phyloP scores from a whole-genome alignment of 345 rosid genomes.

The Aegle marmelos region DNA sequence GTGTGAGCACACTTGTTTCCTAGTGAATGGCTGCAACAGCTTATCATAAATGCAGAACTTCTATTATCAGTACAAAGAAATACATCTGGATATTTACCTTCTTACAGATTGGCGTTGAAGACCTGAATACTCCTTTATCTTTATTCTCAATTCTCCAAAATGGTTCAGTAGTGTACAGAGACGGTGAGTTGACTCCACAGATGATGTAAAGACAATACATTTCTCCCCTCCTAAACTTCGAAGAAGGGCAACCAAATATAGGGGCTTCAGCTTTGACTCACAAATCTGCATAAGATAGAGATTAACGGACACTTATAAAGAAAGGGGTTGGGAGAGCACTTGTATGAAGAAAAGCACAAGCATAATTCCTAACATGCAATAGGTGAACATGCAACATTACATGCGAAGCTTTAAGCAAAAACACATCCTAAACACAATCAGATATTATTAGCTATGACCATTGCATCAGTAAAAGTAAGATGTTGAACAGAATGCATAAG shows the following conservation, averaged over 20 bases:
- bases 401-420: background rate
- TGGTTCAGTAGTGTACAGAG: constrained; percentile 72
- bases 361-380: background rate
- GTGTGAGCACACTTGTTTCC: background rate
- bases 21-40: background rate
- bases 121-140: constrained; percentile 86
- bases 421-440: background rate
- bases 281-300: constrained; percentile 51
- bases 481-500: background rate
- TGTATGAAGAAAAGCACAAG: background rate
- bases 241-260: constrained; percentile 72
- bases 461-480: background rate
- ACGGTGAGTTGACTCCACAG: constrained; percentile 85
- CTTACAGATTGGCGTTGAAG: constrained; percentile 74
- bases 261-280: constrained; percentile 70
- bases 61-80: constrained; percentile 1
- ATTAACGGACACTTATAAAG: background rate
- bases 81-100: constrained; percentile 44
- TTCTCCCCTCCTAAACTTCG: constrained; percentile 74
- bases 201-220: constrained; percentile 80
- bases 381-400: background rate
- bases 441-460: background rate
- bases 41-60: background rate
- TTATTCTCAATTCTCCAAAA: constrained; percentile 67
- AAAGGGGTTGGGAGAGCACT: background rate